Base-by-base conservation (phyloP, 2,329 filamentous ascomycete species). In the Purpureocillium lavendulum region DNA sequence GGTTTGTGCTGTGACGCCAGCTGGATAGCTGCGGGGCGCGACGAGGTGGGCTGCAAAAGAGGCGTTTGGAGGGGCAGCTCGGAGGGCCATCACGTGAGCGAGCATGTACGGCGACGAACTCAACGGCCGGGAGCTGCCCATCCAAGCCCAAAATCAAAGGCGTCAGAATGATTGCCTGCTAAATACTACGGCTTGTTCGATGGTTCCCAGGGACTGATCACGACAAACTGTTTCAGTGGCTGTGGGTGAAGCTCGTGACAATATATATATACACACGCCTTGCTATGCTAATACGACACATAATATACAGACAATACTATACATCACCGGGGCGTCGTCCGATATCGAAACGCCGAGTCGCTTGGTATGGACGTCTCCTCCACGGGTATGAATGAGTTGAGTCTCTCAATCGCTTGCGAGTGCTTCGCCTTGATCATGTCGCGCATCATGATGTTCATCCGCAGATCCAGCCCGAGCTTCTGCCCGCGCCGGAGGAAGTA, bases 401-500 rank as follows among this genome's bases (percentile, higher is more conserved):
- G 52, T 46, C 59, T 59, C 35, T 54, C 50, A 21, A 50, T 40
- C 12, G 59, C 51, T 21, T 59, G 50, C 28, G 51, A 49, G 7
- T 72, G 64, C 65, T 84, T 90, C 17, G 79, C 84, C 54, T 84
- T 79, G 36, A 96, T 80, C 63, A 88, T 62, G 39, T 80, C 69
- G 58, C 83, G 66, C 32, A 94, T 66, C 68, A 85, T 73, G 50
- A 81, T 80, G 55, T 94, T 92, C 45, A 82, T 68, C 10, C 78
- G 75, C 51, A 80, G 80, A 37, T 75, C 67, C n/a, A 95, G 67
- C 2, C 86, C 85, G 44, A 89, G 52, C 55, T 85, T 75, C 50
- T 76, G 71, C 1, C 84, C 92, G 31, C 82, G 74, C 37, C 68
- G 71, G 26, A 94, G 71, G 43, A 98, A 83, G 64, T 90, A 98